Percentiles rank a stretch among this genome's conserved stretches.
Conservation (phyloP, 768 basidiomycete genomes). For the Leccinum variicolor region DNA sequence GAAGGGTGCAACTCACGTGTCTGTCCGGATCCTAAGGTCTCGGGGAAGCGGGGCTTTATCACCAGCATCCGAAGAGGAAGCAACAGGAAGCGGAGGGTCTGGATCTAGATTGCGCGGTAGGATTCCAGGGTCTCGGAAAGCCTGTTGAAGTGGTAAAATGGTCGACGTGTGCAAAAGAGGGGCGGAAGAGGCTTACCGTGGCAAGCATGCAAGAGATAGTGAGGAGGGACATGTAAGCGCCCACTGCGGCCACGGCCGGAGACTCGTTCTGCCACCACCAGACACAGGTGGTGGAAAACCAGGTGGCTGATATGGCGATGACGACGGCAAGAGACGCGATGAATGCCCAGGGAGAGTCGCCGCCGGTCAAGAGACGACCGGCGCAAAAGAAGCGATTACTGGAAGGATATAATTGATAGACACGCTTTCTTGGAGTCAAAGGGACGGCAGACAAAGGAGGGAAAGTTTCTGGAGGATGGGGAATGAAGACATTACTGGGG, state of each 20-base stretch:
- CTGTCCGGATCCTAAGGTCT: conserved; percentile 74
- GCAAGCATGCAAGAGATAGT: conserved; percentile 74
- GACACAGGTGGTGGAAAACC: conserved; percentile 70
- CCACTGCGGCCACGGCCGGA: conserved; percentile 64
- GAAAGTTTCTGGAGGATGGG: conserved; percentile 28
- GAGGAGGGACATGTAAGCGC: conserved; percentile 59
- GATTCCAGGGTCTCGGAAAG: conserved; percentile 83
- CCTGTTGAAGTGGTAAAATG: conserved; percentile 37
- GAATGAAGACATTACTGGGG: conserved; percentile 27
- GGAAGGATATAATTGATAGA: conserved; percentile 66
- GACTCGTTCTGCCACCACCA: conserved; percentile 60
- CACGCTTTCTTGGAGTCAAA: conserved; percentile 37
- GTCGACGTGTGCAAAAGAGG: background rate
- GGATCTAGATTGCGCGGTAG: conserved; percentile 85
- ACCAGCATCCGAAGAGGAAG: conserved; percentile 60
- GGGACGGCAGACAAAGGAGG: conserved; percentile 37
- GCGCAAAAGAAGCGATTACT: conserved; percentile 72
- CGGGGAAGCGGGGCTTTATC: conserved; percentile 68
- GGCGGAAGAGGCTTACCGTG: conserved; percentile 49
- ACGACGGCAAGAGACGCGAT: conserved; percentile 58
- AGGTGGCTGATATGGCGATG: conserved; percentile 68
- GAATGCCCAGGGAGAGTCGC: conserved; percentile 85
- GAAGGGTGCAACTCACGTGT: conserved; percentile 52
- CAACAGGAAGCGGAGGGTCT: conserved; percentile 72
- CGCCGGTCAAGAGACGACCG: conserved; percentile 77